Conservation (phyloP, 805 yeast species). For the Zygosaccharomyces kombuchaensis region DNA sequence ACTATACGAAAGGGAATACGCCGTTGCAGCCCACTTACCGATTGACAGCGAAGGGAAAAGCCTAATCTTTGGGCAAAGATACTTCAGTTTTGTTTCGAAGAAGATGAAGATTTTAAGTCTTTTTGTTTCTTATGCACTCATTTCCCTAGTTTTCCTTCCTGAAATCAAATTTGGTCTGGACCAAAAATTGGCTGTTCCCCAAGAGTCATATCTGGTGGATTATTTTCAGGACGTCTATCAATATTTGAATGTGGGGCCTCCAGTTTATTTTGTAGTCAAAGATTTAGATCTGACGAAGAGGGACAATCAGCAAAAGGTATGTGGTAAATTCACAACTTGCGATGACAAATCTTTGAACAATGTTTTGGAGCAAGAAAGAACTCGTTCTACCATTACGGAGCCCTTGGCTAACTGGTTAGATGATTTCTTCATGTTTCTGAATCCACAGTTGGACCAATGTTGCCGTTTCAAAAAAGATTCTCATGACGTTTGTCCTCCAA, state of each 20-base stretch:
- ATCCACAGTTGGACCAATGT: slow-evolving; percentile 82
- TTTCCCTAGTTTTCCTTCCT: slow-evolving; percentile 69
- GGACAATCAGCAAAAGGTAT: slow-evolving; percentile 62
- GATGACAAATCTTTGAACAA: slow-evolving; percentile 73
- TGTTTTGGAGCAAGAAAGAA: slow-evolving; percentile 77
- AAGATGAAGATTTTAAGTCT: slow-evolving; percentile 47
- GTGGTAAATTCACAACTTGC: slow-evolving; percentile 87
- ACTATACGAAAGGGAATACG: slow-evolving; percentile 22
- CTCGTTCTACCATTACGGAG: slow-evolving; percentile 65
- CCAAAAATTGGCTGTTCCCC: slow-evolving; percentile 83
- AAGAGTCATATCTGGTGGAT: slow-evolving; percentile 71
- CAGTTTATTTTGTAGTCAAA: slow-evolving; percentile 78
- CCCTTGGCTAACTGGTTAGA: slow-evolving; percentile 93
- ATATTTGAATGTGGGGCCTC: slow-evolving; percentile 85
- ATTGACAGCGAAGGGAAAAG: background rate
- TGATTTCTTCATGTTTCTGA: slow-evolving; percentile 80
- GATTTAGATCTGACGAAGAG: slow-evolving; percentile 59
- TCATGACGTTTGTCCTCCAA: slow-evolving; percentile 53
- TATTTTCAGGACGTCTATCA: slow-evolving; percentile 74
- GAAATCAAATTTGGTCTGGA: slow-evolving; percentile 74
- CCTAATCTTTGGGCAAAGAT: slow-evolving; percentile 8
- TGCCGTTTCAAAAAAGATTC: slow-evolving; percentile 63
- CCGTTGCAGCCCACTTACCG: slow-evolving; percentile 5
- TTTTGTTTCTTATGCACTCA: slow-evolving; percentile 60
- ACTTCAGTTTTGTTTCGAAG: slow-evolving; percentile 47